Conservation (phyloP, 371 early-diverging fungal species). For the Batrachochytrium dendrobatidis region DNA sequence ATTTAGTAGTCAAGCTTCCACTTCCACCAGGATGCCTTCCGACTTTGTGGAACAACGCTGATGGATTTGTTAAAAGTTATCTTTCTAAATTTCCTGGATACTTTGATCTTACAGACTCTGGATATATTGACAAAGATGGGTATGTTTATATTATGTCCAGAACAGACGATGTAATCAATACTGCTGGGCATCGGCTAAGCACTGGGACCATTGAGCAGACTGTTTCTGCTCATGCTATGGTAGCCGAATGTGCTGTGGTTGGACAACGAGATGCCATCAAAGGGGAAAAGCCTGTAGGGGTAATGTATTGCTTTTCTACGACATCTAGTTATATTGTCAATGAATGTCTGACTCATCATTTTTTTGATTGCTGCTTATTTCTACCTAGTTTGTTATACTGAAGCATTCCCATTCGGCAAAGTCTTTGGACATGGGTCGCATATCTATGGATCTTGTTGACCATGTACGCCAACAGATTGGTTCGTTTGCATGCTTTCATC, state of each 20-base stretch:
- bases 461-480: slow-evolving; percentile 43
- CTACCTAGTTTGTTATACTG: slow-evolving; percentile 3
- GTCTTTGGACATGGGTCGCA: background rate
- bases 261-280: slow-evolving; percentile 45
- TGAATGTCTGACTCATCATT: too few relatives aligned
- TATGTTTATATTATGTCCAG: slow-evolving; percentile 74
- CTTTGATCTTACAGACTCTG: slow-evolving; percentile 83
- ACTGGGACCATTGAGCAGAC: slow-evolving; percentile 87
- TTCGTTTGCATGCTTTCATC: slow-evolving; percentile 68
- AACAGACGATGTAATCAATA: slow-evolving; percentile 91
- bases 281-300: slow-evolving; percentile 40
- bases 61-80: slow-evolving; percentile 68
- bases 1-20: slow-evolving; percentile 72
- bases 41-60: slow-evolving; percentile 65
- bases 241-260: slow-evolving; percentile 68
- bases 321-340: too few relatives aligned
- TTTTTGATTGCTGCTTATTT: too few relatives aligned
- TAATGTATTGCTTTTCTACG: background rate
- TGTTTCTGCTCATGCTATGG: slow-evolving; percentile 53
- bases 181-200: slow-evolving; percentile 89
- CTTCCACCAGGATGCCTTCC: slow-evolving; percentile 71
- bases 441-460: background rate
- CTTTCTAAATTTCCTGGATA: slow-evolving; percentile 70
- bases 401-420: background rate
- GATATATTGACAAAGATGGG: slow-evolving; percentile 66